Conservation (phyloP, 106 monocot species). For the Phalaenopsis aphrodite region DNA sequence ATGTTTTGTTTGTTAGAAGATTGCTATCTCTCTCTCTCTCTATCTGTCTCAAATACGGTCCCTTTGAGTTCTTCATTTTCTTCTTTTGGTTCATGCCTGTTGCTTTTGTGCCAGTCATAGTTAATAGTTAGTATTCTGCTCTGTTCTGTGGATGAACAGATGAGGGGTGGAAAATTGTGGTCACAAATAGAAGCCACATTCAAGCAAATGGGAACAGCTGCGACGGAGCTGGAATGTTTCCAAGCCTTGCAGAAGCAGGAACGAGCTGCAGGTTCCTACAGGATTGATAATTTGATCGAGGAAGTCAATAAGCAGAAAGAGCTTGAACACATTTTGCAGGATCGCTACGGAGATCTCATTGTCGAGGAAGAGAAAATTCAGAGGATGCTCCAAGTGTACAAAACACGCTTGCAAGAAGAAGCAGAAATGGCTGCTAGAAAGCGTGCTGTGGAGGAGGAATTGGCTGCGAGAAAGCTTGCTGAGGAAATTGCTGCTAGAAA, state of each 20-base stretch:
- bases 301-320: conserved; percentile 79
- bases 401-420: conserved; percentile 30
- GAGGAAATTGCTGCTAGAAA: conserved; percentile 22
- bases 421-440: conserved; percentile 55
- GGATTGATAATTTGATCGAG: conserved; percentile 47
- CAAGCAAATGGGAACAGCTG: conserved; percentile 79
- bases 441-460: conserved; percentile 48
- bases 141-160: conserved; percentile 25
- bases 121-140: not conserved
- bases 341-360: conserved; percentile 57
- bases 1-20: too few relatives aligned
- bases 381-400: conserved; percentile 47
- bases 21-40: too few relatives aligned
- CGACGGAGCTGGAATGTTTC: conserved; percentile 85
- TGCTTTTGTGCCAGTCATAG: not conserved
- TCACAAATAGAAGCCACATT: conserved; percentile 74
- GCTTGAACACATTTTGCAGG: conserved; percentile 53
- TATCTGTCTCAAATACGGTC: too few relatives aligned
- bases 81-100: too few relatives aligned
- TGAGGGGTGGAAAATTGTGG: conserved; percentile 64
- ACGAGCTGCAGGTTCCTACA: conserved; percentile 53
- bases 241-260: conserved; percentile 74
- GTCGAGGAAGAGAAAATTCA: conserved; percentile 43
- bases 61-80: too few relatives aligned
- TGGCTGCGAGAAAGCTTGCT: conserved; percentile 20